Conservation (phyloP, 2,329 filamentous ascomycete species). For the Lasiodiplodia hormozganensis region DNA sequence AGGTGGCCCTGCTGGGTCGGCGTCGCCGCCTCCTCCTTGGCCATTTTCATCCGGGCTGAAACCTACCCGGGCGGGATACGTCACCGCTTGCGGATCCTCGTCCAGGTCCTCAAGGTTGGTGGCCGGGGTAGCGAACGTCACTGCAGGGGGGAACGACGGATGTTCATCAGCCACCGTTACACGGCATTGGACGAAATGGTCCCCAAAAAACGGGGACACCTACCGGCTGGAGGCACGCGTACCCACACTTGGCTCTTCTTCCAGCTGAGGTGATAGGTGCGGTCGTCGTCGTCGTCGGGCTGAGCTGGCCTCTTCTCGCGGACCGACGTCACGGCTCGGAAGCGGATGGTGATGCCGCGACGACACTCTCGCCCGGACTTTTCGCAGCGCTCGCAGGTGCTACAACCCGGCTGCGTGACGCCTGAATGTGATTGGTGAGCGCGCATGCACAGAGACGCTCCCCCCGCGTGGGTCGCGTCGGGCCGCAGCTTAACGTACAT, state of each 20-base stretch:
- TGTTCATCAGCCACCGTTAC: background rate
- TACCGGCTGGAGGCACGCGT: constrained; percentile 15
- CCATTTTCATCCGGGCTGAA: constrained; percentile 2
- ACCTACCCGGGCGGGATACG: background rate
- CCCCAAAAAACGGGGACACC: background rate
- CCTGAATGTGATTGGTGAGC: constrained; percentile 15
- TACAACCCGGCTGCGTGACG: background rate
- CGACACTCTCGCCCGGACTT: constrained; percentile 20
- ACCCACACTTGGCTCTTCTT: constrained; percentile 17
- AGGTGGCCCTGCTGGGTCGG: background rate
- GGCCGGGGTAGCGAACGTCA: constrained; percentile 20
- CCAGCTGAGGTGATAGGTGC: constrained; percentile 11
- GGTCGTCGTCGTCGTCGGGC: background rate
- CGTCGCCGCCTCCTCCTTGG: background rate
- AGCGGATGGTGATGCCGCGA: constrained; percentile 25
- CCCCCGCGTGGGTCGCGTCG: background rate
- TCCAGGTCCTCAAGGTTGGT: constrained; percentile 22
- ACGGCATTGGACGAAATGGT: background rate
- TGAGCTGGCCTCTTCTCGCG: constrained; percentile 19
- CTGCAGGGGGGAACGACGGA: background rate
- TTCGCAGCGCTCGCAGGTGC: constrained; percentile 13
- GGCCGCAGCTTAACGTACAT: constrained; percentile 6
- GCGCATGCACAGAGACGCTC: background rate
- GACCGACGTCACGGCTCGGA: constrained; percentile 25
- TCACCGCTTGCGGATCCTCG: constrained; percentile 2